Percentiles rank a stretch among this genome's conserved stretches.
phyloP scores from a whole-genome alignment of 257 asterid species.

The Scutellaria minor region DNA sequence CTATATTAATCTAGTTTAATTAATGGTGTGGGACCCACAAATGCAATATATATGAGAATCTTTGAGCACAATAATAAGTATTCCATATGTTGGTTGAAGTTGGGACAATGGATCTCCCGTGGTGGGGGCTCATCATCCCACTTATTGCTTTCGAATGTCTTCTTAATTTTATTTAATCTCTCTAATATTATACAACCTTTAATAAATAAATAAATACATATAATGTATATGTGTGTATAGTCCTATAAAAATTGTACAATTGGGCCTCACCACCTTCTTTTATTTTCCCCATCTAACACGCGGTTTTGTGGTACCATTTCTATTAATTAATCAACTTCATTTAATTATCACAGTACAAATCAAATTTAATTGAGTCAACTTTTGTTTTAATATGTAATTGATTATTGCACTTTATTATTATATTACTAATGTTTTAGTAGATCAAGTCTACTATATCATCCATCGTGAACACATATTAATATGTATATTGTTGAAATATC shows the following conservation, averaged over 20 bases:
- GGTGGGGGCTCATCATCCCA: constrained; percentile 70
- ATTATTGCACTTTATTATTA: too few relatives aligned
- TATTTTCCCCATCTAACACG: constrained; percentile 43
- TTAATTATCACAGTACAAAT: constrained; percentile 6
- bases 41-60: constrained; percentile 59
- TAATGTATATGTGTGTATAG: not conserved
- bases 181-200: not conserved
- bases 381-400: not conserved
- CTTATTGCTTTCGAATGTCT: constrained; percentile 59
- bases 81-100: constrained; percentile 81
- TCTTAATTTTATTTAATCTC: constrained; percentile 3
- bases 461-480: too few relatives aligned
- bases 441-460: too few relatives aligned
- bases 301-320: constrained; percentile 41
- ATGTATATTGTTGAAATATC: too few relatives aligned
- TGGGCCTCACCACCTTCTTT: constrained; percentile 35
- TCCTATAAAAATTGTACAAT: constrained; percentile 1
- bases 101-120: constrained; percentile 71
- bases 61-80: constrained; percentile 68
- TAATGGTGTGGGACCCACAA: constrained; percentile 42
- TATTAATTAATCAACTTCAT: constrained; percentile 18
- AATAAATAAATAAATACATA: not conserved
- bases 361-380: constrained; percentile 24
- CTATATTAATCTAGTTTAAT: constrained; percentile 23
- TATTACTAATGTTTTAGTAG: too few relatives aligned